These are phyloP conservation scores for Fraxinus quadrangulata DNA, from an alignment of 257 asterid species.

Conservation along the genomic window DNA sequence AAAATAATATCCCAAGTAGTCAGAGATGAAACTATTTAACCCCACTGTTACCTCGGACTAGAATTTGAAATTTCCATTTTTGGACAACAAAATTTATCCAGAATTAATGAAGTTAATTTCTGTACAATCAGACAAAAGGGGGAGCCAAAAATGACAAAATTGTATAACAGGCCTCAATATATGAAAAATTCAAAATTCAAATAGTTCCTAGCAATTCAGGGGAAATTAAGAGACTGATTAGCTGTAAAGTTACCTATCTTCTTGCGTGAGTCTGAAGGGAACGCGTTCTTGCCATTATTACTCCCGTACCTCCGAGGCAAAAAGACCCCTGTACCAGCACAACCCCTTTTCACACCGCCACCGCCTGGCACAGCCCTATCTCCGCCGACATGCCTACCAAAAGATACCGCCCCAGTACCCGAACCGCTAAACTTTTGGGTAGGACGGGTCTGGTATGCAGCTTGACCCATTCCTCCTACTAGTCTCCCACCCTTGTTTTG, in stretches of 20 bases:
- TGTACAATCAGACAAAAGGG: background rate
- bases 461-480: background rate
- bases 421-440: conserved; percentile 9
- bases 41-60: background rate
- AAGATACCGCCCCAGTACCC: conserved; percentile 23
- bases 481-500: conserved; percentile 22
- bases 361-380: conserved; percentile 5
- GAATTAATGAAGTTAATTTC: background rate
- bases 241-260: conserved; percentile 55
- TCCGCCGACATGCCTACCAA: conserved; percentile 33
- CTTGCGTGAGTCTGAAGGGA: conserved; percentile 46
- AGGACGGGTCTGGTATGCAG: conserved; percentile 29
- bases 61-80: background rate
- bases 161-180: background rate
- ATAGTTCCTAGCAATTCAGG: background rate
- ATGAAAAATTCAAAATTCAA: background rate
- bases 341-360: conserved; percentile 42
- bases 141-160: background rate
- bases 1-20: too few relatives aligned
- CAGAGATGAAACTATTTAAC: too few relatives aligned
- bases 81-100: background rate
- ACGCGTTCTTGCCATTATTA: conserved; percentile 17
- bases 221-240: background rate
- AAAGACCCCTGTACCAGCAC: conserved; percentile 86
- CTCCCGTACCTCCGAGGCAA: conserved; percentile 52